These are phyloP conservation scores for Arabis hirsuta DNA, from an alignment of 345 rosid species.

Conservation along the genomic window DNA sequence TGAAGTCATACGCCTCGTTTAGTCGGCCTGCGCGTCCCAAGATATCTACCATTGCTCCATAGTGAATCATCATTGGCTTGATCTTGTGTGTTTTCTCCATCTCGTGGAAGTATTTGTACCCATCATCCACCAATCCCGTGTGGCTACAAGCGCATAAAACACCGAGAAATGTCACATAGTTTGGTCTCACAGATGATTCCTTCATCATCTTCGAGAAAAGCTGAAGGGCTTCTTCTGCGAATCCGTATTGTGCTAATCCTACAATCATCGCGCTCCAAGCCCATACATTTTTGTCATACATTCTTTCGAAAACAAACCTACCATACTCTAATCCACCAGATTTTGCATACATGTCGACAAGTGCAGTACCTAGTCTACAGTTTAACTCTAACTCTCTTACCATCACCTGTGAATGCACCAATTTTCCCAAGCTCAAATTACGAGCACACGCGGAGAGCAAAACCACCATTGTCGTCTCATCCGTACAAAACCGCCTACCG, in stretches of 20 bases:
- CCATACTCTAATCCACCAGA: conserved; percentile 65
- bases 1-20: conserved; percentile 63
- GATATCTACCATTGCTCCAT: conserved; percentile 79
- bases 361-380: conserved; percentile 73
- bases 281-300: conserved; percentile 75
- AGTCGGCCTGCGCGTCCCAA: conserved; percentile 78
- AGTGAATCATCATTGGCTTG: conserved; percentile 71
- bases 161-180: conserved; percentile 82
- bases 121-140: conserved; percentile 73
- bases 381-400: conserved; percentile 59
- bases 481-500: conserved; percentile 51
- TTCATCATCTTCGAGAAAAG: conserved; percentile 60
- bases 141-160: conserved; percentile 88
- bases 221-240: conserved; percentile 60
- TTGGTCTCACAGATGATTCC: conserved; percentile 55
- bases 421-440: conserved; percentile 72
- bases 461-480: conserved; percentile 80
- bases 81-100: conserved; percentile 72
- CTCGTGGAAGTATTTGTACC: conserved; percentile 61
- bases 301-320: conserved; percentile 53
- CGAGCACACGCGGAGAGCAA: conserved; percentile 61
- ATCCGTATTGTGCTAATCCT: conserved; percentile 84
- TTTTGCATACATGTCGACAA: conserved; percentile 82
- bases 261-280: conserved; percentile 94
- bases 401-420: conserved; percentile 69